A percentile compares a stretch with the other conserved stretches of the same genome.
These are phyloP conservation scores for Aspergillus pseudoterreus DNA, from an alignment of 2,329 filamentous ascomycete genomes.

Conservation along the genomic window DNA sequence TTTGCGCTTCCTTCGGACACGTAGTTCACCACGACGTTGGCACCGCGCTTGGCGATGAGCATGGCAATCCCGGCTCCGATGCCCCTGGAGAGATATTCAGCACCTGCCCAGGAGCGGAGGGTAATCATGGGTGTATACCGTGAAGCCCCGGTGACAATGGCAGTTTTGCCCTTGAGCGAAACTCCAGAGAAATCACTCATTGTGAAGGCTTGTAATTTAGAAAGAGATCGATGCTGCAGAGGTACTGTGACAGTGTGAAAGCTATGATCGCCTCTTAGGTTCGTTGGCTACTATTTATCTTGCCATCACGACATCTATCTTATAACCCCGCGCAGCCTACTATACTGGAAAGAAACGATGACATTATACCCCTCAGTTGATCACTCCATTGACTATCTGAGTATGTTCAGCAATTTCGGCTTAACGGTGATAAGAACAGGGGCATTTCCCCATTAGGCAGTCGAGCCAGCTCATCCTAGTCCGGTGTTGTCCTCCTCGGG, in stretches of 20 bases:
- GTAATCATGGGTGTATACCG: neutral
- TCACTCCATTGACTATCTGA: too few relatives aligned
- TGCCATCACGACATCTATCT: too few relatives aligned
- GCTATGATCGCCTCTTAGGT: too few relatives aligned
- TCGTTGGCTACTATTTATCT: too few relatives aligned
- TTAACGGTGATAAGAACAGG: too few relatives aligned
- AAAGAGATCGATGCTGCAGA: neutral
- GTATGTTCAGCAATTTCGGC: too few relatives aligned
- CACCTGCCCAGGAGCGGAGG: neutral
- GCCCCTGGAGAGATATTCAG: conserved; percentile 43
- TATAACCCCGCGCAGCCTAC: too few relatives aligned
- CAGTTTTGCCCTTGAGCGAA: conserved; percentile 23
- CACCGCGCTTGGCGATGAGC: conserved; percentile 62
- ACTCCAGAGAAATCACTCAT: neutral
- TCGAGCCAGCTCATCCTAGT: too few relatives aligned
- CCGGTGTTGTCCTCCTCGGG: too few relatives aligned
- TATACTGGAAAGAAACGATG: too few relatives aligned
- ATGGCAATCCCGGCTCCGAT: conserved; percentile 65
- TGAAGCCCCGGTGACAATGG: conserved; percentile 39
- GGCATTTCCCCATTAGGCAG: too few relatives aligned
- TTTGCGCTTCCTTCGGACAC: conserved; percentile 21
- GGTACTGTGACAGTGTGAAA: neutral
- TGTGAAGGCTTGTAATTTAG: neutral
- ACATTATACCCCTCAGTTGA: too few relatives aligned
- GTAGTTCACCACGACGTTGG: conserved; percentile 65